Base-by-base conservation (phyloP, 2,329 filamentous ascomycete genomes). In the Trichoderma lentiforme region DNA sequence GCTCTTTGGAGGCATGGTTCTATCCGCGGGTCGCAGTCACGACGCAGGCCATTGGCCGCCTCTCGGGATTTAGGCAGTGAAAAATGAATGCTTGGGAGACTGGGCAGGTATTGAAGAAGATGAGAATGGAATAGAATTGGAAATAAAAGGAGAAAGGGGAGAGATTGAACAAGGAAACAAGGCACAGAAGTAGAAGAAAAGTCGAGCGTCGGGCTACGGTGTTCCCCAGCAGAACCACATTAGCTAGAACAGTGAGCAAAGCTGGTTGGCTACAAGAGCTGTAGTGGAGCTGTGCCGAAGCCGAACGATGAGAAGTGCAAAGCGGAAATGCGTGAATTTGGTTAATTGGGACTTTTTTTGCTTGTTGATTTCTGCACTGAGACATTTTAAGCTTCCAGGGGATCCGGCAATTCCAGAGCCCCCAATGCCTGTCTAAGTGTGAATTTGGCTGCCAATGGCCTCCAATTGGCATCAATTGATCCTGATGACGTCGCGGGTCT, bases 1-100 rank as follows among this genome's bases (percentile, higher is more conserved):
- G 71, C 69, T 75, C 64, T 66, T 63, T 58, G 75, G 73, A 61
- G 78, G 75, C 79, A 81, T 81, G 56, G 74, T 34, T 74, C 75
- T 73, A 75, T 69, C 24, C 58, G 66, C 67, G 60, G 57, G 56
- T 67, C 51, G 47, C 56, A 36, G 61, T 60, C 71, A 61, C 39
- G 67, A 53, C 62, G 67, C 71, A 66, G 61, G 71, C 71, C 71
- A 72, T 72, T 72, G 67, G 71, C 71, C 30, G 36, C 65, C 51
- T 47, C 28, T 39, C 5, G n/a, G 11, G 36, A 12, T 26, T 32
- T 14, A 24, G 15, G 18, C 28, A 66, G 64, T 26, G 5, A 51
- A 61, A 24, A 51, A 56, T 18, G 60, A 15, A 24, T 65, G 12
- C 3, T 15, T 7, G 18, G n/a, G 28, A 39, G 36, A 28, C 2